Evolutionary conservation across 2,329 filamentous ascomycete species (phyloP).

Genomic region (Rhytidhysteron rufulum): DNA sequence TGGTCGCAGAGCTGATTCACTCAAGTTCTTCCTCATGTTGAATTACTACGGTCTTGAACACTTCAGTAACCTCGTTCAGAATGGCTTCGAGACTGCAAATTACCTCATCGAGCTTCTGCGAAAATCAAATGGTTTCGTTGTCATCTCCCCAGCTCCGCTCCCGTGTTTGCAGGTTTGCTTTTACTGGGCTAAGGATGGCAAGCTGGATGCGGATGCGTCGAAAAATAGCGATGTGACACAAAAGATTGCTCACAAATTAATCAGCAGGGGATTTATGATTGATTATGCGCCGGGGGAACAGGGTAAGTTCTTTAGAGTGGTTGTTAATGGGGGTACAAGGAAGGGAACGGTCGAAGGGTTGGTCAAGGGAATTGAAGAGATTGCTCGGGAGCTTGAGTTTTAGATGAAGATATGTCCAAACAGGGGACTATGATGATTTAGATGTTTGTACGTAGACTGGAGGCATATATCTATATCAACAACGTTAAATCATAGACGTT

Average conservation of each 20-base stretch:
- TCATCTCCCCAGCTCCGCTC: slow-evolving; percentile 72
- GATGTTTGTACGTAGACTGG: too few relatives aligned
- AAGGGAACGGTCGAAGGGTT: slow-evolving; percentile 61
- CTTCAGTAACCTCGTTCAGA: slow-evolving; percentile 61
- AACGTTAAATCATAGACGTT: too few relatives aligned
- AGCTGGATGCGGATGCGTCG: slow-evolving; percentile 42
- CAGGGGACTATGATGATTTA: too few relatives aligned
- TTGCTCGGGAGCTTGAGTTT: slow-evolving; percentile 31
- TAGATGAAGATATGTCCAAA: slow-evolving; percentile 6
- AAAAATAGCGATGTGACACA: slow-evolving; percentile 56
- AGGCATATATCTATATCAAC: too few relatives aligned
- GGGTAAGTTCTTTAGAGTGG: slow-evolving; percentile 66
- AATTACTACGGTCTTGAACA: slow-evolving; percentile 79
- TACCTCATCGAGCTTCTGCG: slow-evolving; percentile 63
- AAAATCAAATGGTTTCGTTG: slow-evolving; percentile 56
- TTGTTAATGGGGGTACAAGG: slow-evolving; percentile 61
- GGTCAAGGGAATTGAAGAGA: slow-evolving; percentile 55
- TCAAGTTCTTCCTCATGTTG: slow-evolving; percentile 88
- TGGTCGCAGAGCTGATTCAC: slow-evolving; percentile 75
- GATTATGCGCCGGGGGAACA: slow-evolving; percentile 61
- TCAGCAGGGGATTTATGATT: slow-evolving; percentile 64
- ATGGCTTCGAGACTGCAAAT: slow-evolving; percentile 67
- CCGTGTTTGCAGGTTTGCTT: slow-evolving; percentile 90
- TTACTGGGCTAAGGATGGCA: slow-evolving; percentile 66
- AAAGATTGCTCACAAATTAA: slow-evolving; percentile 51